Percentiles rank a stretch among this genome's conserved stretches.
These are phyloP conservation scores for Chrysanthemum lavandulifolium DNA, from an alignment of 129 eudicot species.

Conservation along the genomic window DNA sequence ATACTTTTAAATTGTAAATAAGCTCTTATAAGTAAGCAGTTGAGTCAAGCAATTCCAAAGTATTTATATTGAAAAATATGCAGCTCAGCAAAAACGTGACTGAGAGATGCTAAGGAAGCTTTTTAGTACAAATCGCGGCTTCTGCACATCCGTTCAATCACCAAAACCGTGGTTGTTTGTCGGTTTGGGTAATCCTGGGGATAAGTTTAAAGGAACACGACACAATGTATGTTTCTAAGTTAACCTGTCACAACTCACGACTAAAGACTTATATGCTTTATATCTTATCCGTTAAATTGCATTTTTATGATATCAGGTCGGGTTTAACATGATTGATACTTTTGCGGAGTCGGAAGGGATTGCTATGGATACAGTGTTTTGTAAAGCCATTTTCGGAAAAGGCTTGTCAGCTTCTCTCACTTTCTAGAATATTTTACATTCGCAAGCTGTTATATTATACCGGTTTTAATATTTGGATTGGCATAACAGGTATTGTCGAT, in stretches of 20 bases:
- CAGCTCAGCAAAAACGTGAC: too few relatives aligned
- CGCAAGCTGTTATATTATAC: too few relatives aligned
- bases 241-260: too few relatives aligned
- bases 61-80: too few relatives aligned
- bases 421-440: not conserved
- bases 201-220: slow-evolving; percentile 74
- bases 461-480: too few relatives aligned
- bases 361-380: slow-evolving; percentile 60
- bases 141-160: slow-evolving; percentile 42
- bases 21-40: too few relatives aligned
- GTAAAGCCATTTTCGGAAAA: slow-evolving; percentile 86
- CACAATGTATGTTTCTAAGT: slow-evolving; percentile 54
- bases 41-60: too few relatives aligned
- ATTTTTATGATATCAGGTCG: slow-evolving; percentile 43
- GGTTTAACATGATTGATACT: slow-evolving; percentile 86
- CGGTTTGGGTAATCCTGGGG: slow-evolving; percentile 90
- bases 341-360: slow-evolving; percentile 70
- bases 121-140: slow-evolving; percentile 27
- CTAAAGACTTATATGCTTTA: not conserved
- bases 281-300: not conserved
- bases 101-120: slow-evolving; percentile 44
- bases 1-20: too few relatives aligned
- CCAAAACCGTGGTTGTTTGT: slow-evolving; percentile 84
- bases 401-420: slow-evolving; percentile 41
- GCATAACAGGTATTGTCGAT: slow-evolving; percentile 52